phyloP scores from a whole-genome alignment of 345 rosid genomes.

The Euclidium syriacum region DNA sequence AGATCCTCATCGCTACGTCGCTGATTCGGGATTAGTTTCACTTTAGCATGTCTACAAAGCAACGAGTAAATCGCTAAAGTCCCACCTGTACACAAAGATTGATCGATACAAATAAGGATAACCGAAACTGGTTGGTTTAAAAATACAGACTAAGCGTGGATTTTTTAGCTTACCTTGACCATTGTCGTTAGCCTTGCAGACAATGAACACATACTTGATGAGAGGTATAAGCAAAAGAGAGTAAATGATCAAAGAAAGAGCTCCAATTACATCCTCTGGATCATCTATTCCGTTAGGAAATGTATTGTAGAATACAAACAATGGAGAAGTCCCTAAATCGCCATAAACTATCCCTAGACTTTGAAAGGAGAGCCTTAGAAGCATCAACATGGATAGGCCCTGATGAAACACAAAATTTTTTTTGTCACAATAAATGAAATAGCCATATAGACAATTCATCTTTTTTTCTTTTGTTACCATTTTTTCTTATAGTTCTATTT shows the following conservation, averaged over 20 bases:
- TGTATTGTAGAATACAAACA: slow-evolving; percentile 70
- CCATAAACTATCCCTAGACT: slow-evolving; percentile 76
- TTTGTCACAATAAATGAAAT: too few relatives aligned
- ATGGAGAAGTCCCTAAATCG: slow-evolving; percentile 72
- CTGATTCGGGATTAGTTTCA: slow-evolving; percentile 87
- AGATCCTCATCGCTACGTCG: slow-evolving; percentile 88
- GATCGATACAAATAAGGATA: too few relatives aligned
- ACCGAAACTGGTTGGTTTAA: not conserved
- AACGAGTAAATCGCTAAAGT: slow-evolving; percentile 89
- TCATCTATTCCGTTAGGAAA: slow-evolving; percentile 52
- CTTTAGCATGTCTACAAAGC: slow-evolving; percentile 93
- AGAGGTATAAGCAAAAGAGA: slow-evolving; percentile 66
- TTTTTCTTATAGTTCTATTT: too few relatives aligned
- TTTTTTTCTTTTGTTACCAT: too few relatives aligned
- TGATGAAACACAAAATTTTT: too few relatives aligned
- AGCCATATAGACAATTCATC: too few relatives aligned
- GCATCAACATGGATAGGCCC: slow-evolving; percentile 45
- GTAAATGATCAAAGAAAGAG: slow-evolving; percentile 68
- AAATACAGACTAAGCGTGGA: too few relatives aligned
- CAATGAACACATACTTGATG: slow-evolving; percentile 67
- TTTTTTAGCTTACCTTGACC: slow-evolving; percentile 70
- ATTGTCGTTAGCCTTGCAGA: slow-evolving; percentile 69
- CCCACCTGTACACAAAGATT: slow-evolving; percentile 65
- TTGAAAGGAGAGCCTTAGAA: slow-evolving; percentile 59
- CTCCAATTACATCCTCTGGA: slow-evolving; percentile 60